A percentile compares a stretch with the other conserved stretches of the same genome.
phyloP scores from a whole-genome alignment of 768 basidiomycete species.

The Bullera alba region DNA sequence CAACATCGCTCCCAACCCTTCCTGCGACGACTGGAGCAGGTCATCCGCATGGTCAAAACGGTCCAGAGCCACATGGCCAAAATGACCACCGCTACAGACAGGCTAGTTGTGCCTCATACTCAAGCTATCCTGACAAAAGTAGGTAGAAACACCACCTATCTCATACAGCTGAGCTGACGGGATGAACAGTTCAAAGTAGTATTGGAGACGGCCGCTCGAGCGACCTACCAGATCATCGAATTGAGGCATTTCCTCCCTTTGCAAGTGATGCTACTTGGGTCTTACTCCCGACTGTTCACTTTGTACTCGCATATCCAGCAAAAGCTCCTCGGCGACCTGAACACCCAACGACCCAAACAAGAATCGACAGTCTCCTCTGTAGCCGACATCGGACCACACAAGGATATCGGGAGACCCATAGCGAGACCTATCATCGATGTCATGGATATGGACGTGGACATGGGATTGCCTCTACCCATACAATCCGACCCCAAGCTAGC shows the following conservation, averaged over 20 bases:
- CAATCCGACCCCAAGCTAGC: too few species aligned
- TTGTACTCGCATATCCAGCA: conserved; percentile 15
- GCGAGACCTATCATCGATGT: too few species aligned
- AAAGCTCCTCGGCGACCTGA: too few species aligned
- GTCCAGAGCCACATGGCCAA: not conserved
- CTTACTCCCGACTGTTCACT: conserved; percentile 26
- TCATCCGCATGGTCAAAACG: conserved; percentile 11
- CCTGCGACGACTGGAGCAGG: conserved; percentile 13
- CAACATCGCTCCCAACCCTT: conserved; percentile 35
- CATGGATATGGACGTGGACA: too few species aligned
- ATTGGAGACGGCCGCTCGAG: conserved; percentile 9
- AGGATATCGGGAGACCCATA: too few species aligned
- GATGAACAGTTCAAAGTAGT: conserved; percentile 3
- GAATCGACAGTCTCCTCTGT: too few species aligned
- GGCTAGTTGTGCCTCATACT: not conserved
- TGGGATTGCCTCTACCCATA: too few species aligned
- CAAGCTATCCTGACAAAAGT: not conserved
- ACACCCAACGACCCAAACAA: too few species aligned
- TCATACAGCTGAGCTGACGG: not conserved
- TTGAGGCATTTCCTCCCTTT: conserved; percentile 33
- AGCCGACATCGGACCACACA: too few species aligned
- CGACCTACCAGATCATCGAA: conserved; percentile 18
- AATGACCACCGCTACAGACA: not conserved
- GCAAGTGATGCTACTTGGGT: conserved; percentile 15
- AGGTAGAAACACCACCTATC: not conserved